These are phyloP conservation scores for Canavalia ensiformis DNA, from an alignment of 306 rosid genomes.

Conservation along the genomic window DNA sequence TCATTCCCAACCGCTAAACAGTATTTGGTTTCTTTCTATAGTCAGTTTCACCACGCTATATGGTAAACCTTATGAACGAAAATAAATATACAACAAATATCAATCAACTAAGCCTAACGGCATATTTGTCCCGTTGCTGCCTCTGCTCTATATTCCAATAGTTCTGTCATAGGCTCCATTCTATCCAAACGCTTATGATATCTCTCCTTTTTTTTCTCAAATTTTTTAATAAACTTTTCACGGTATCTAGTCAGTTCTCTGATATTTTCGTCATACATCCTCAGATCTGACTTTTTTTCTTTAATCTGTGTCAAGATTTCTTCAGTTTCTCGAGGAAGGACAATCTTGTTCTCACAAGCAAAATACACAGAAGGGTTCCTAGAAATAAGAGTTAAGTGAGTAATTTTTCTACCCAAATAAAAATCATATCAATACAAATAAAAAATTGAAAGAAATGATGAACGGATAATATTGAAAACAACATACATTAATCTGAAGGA, in stretches of 20 bases:
- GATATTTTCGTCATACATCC: neutral
- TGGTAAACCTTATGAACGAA: too few species aligned
- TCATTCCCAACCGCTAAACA: too few species aligned
- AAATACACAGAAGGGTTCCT: constrained; percentile 62
- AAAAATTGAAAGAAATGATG: neutral
- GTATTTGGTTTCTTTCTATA: too few species aligned
- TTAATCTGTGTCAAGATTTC: constrained; percentile 35
- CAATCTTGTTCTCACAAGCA: constrained; percentile 42
- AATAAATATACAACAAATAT: too few species aligned
- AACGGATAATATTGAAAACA: too few species aligned
- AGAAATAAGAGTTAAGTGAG: constrained; percentile 21
- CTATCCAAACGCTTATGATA: neutral
- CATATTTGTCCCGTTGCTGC: neutral
- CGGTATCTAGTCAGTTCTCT: fast-evolving
- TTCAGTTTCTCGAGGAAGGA: neutral
- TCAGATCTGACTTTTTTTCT: constrained; percentile 34
- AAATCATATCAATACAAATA: neutral
- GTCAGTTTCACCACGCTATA: too few species aligned
- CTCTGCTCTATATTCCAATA: neutral
- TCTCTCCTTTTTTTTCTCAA: neutral
- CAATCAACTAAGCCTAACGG: neutral
- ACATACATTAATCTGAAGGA: too few species aligned
- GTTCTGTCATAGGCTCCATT: neutral
- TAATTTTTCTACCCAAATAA: constrained; percentile 23
- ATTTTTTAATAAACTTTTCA: constrained; percentile 13